phyloP scores from a whole-genome alignment of 306 rosid species.

The Arachis stenosperma region DNA sequence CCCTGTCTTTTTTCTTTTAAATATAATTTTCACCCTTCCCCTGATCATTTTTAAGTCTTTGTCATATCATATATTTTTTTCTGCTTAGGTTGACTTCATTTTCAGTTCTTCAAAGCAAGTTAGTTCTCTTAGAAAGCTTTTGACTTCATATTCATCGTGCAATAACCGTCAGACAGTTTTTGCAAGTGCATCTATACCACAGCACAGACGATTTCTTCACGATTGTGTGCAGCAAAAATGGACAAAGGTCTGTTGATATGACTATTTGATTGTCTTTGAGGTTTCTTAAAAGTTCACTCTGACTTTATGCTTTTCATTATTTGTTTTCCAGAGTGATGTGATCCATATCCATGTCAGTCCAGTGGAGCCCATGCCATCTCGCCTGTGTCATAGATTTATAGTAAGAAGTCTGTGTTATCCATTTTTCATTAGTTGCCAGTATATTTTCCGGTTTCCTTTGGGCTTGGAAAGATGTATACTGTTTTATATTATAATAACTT shows the following conservation, averaged over 20 bases:
- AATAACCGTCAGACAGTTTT: constrained; percentile 81
- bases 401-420: constrained; percentile 48
- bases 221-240: constrained; percentile 95
- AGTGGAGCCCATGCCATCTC: constrained; percentile 82
- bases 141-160: constrained; percentile 79
- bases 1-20: not conserved
- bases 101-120: constrained; percentile 89
- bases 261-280: constrained; percentile 40
- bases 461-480: constrained; percentile 20
- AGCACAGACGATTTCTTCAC: constrained; percentile 78
- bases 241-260: constrained; percentile 72
- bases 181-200: constrained; percentile 97
- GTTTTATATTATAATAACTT: constrained; percentile 14
- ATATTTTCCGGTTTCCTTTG: constrained; percentile 25
- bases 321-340: constrained; percentile 68
- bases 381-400: constrained; percentile 75
- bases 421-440: constrained; percentile 1
- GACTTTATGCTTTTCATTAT: constrained; percentile 18
- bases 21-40: not conserved
- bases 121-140: constrained; percentile 78
- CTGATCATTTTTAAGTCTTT: constrained; percentile 30
- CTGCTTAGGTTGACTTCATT: constrained; percentile 86
- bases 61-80: not conserved
- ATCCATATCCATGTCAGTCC: constrained; percentile 83
- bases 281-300: constrained; percentile 19